Evolutionary conservation across 1,284 basidiomycete genomes (phyloP), one percentile per base, ranked within the genome.

Genomic region (Meira miltonrushii): DNA sequence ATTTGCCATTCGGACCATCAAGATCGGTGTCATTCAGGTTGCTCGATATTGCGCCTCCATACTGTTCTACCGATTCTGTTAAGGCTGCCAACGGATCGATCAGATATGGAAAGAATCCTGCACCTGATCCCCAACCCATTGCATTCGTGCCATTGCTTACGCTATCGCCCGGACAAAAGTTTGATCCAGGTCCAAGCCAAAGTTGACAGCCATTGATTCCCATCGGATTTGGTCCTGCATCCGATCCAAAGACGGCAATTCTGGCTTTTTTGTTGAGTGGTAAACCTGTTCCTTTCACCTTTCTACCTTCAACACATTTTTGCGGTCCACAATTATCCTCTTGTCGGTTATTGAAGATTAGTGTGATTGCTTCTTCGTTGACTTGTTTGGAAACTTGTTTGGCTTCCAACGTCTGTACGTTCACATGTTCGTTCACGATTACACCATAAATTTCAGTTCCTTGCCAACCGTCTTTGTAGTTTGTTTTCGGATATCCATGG

Each of bases 201-300:
- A 89, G 87, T 12, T 78, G 40, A 69, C 85, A 90, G 50, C 85
- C 83, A 78, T 91, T 92, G 1, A 89, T 86, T 0, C 89, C 89
- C 38, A 82, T 80, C 33, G 69, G 77, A 6, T 84, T 83, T 0
- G 88, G 87, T 1, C 85, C 88, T 15, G 88, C 85, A 74, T 89
- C 89, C 0, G 65, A 65, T 17, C 72, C 72, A 43, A 75, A 62
- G 9, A 72, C 54, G 5, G 68, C 66, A 55, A 72, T 58, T 46
- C 61, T 28, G 38, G 46, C 54, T 47, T 67, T 64, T 6, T 79
- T 78, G 41, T 75, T 66, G 15, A 72, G 58, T 0, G 79, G 80
- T 9, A 79, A 79, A 33, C 28, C 28, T 33, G 28, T 33, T 33
- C 28, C 28, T 33, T 33, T 33, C 28, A 33, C 28, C 3, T 33